Base-by-base conservation (phyloP, 2,329 filamentous ascomycete species). In the Hyphodiscus sp. region DNA sequence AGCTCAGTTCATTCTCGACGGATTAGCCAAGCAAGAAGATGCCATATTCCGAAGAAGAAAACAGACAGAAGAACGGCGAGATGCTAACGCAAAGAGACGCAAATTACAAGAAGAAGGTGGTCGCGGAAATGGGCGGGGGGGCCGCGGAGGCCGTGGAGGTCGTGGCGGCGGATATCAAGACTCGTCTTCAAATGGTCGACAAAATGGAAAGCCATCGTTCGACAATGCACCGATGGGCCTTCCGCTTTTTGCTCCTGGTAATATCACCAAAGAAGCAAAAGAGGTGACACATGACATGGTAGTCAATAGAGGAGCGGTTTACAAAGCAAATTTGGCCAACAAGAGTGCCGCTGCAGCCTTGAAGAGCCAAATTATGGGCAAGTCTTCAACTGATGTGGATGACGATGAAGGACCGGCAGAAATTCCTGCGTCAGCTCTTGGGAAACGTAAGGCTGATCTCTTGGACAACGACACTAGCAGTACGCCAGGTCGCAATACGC, bases 271-370 rank as follows among this genome's bases (percentile, higher is more conserved):
- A 57, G 79, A 80, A 63, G 75, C 81, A 2, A 75, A 77, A 50
- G 74, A 79, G 29, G 74, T 95, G 56, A 95, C 91, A 8, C 89
- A 96, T 67, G 91, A 91, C 61, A 89, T 95, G 80, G 82, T 96
- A 8, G 84, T 94, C 56, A 92, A 92, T 66, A 82, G 86, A 54
- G 80, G 79, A 23, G 75, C 77, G 23, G 73, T 81, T 33, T 77
- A 82, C 53, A 84, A 85, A 64, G 83, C 88, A 29, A 92, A 90
- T 59, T 74, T 82, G 51, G 89, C 91, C 51, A 99, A 99, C 73
- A 96, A 95, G 72, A 96, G 90, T 65, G 94, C 94, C 20, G 94
- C 94, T 30, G 91, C 89, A 57, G 87, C 87, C 19, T 74, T 99
- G 49, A 95, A 95, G 71, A 86, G 87, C 62, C 83, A 88, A 52